phyloP scores from a whole-genome alignment of 352 stramenopile genomes.

The Phytopythium montanum region DNA sequence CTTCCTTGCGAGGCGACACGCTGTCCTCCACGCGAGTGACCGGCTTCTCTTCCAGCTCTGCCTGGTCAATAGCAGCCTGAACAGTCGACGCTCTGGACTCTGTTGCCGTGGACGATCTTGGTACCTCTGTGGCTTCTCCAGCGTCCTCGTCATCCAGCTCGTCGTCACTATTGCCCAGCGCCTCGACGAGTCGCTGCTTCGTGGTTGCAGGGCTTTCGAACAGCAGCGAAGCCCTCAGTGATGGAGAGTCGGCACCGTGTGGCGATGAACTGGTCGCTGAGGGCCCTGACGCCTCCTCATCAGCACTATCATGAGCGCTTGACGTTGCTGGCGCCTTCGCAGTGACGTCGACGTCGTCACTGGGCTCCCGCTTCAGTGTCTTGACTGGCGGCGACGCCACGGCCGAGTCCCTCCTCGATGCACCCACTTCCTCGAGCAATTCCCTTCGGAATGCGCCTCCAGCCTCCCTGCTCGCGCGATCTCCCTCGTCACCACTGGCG shows the following conservation, averaged over 20 bases:
- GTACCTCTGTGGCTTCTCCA: not conserved
- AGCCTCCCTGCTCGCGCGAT: not conserved
- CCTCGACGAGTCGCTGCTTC: constrained; percentile 47
- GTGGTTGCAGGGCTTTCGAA: constrained; percentile 49
- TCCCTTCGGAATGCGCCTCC: not conserved
- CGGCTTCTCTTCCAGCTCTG: not conserved
- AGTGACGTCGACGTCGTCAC: not conserved
- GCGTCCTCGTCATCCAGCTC: constrained; percentile 29
- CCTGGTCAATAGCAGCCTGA: not conserved
- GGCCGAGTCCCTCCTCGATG: not conserved
- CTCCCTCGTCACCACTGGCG: constrained; percentile 4
- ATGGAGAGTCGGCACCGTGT: constrained; percentile 15
- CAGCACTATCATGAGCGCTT: not conserved
- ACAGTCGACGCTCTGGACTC: not conserved
- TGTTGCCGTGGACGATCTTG: not conserved
- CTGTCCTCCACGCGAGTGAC: not conserved
- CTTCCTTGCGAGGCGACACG: not conserved
- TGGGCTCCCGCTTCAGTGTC: not conserved
- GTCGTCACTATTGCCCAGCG: constrained; percentile 48
- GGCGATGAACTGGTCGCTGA: not conserved
- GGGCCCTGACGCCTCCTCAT: not conserved
- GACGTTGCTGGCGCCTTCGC: constrained; percentile 1
- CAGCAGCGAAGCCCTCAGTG: constrained; percentile 17
- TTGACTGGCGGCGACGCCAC: not conserved
- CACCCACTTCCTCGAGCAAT: not conserved